Percentiles rank a stretch among this genome's conserved stretches.
Evolutionary conservation across 805 yeast species (phyloP).

Genomic region (Candida nonsorbophila): DNA sequence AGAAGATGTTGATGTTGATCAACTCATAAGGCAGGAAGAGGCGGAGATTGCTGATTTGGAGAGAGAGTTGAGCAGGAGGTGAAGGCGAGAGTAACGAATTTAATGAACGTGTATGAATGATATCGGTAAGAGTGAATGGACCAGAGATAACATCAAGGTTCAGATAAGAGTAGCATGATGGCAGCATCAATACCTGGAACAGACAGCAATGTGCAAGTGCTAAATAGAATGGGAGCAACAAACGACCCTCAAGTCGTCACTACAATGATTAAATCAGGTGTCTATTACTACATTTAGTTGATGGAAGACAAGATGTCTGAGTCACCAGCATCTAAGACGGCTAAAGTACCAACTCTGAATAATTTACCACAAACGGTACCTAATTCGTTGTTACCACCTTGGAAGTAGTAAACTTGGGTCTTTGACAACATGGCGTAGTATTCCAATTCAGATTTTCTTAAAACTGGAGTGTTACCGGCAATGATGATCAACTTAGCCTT

Average conservation of each 20-base stretch:
- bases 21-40: conserved; percentile 40
- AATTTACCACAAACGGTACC: conserved; percentile 99
- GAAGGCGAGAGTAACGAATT: no score
- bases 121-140: no score
- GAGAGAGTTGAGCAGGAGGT: no score
- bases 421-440: conserved; percentile 99
- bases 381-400: conserved; percentile 99
- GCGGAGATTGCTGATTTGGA: conserved; percentile 41
- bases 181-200: no score
- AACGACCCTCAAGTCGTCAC: no score
- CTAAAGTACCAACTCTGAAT: conserved; percentile 98
- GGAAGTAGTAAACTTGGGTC: conserved; percentile 97
- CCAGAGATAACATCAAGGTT: no score
- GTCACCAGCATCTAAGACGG: conserved; percentile 98
- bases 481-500: conserved; percentile 97
- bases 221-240: no score
- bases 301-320: conserved; percentile 87
- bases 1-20: conserved; percentile 24
- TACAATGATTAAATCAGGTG: no score
- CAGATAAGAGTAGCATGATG: no score
- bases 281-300: conserved; percentile 21
- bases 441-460: conserved; percentile 99
- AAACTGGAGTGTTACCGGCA: conserved; percentile 99
- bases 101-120: no score
- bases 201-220: no score